phyloP scores from a whole-genome alignment of 2,329 filamentous ascomycete species.

The Saccharata proteae region DNA sequence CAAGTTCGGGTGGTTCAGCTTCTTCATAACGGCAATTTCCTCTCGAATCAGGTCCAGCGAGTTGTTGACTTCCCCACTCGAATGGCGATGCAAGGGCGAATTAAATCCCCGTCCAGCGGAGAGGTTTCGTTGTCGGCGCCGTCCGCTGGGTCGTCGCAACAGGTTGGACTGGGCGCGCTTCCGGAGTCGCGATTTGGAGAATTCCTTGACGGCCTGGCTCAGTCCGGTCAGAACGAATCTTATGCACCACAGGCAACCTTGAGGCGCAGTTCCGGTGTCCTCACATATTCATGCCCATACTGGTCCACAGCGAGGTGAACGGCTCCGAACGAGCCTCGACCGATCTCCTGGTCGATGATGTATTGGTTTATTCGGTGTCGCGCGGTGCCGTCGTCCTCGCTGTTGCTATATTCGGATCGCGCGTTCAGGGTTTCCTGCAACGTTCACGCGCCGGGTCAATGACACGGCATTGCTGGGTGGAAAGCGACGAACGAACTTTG shows the following conservation, averaged over 20 bases:
- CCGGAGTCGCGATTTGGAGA: conserved; percentile 81
- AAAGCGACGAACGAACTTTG: conserved; percentile 40
- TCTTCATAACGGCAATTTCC: conserved; percentile 99
- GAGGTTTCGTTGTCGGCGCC: conserved; percentile 39
- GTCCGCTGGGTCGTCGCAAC: conserved; percentile 50
- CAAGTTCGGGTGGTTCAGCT: conserved; percentile 88
- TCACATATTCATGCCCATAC: conserved; percentile 84
- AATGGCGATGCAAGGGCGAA: conserved; percentile 51
- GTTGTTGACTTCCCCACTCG: conserved; percentile 47
- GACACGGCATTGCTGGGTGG: background rate
- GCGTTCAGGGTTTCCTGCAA: conserved; percentile 81
- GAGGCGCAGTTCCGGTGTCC: conserved; percentile 19
- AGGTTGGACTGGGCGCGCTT: conserved; percentile 87
- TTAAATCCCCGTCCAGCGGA: conserved; percentile 45
- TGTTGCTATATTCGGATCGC: conserved; percentile 72
- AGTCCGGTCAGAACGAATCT: conserved; percentile 16
- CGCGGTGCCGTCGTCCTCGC: conserved; percentile 66
- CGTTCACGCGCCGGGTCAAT: background rate
- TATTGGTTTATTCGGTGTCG: conserved; percentile 93
- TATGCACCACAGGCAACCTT: background rate
- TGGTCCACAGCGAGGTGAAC: conserved; percentile 87
- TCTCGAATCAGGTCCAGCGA: conserved; percentile 81
- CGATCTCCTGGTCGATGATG: conserved; percentile 85
- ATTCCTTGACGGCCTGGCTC: conserved; percentile 82
- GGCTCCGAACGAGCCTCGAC: conserved; percentile 87